Evolutionary conservation across 768 basidiomycete species (phyloP).

Genomic region (Mycena capillaripes): DNA sequence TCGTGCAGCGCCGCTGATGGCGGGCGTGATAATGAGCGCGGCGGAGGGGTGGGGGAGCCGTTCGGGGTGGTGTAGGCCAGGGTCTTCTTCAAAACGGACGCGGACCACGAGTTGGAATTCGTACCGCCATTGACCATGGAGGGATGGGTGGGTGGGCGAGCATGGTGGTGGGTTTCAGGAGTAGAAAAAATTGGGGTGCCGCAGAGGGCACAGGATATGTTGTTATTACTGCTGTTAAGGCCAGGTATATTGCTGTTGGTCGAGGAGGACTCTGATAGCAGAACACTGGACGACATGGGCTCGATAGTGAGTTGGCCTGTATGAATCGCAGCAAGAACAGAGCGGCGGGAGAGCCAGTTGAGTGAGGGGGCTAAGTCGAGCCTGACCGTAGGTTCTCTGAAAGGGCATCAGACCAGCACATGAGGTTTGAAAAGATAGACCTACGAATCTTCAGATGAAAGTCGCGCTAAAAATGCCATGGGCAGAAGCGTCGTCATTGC

Average conservation of each 20-base stretch:
- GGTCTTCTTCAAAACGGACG: slow-evolving; percentile 71
- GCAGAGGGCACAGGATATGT: slow-evolving; percentile 85
- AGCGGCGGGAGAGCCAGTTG: slow-evolving; percentile 93
- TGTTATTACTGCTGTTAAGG: slow-evolving; percentile 57
- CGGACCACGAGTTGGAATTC: slow-evolving; percentile 63
- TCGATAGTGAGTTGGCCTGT: slow-evolving; percentile 91
- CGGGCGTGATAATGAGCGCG: slow-evolving; percentile 42
- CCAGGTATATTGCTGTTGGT: slow-evolving; percentile 61
- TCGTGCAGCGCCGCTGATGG: slow-evolving; percentile 34
- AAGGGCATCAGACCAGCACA: slow-evolving; percentile 19
- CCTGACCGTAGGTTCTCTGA: slow-evolving; percentile 91
- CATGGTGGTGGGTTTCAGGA: slow-evolving; percentile 43
- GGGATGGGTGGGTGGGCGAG: slow-evolving; percentile 51
- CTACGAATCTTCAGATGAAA: slow-evolving; percentile 88
- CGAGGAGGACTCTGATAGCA: slow-evolving; percentile 68
- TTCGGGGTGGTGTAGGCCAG: slow-evolving; percentile 44
- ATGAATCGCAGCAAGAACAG: slow-evolving; percentile 88
- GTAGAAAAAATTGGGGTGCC: slow-evolving; percentile 69
- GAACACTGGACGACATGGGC: slow-evolving; percentile 75
- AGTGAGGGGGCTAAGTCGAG: slow-evolving; percentile 95
- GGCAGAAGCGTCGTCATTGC: slow-evolving; percentile 80
- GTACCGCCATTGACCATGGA: slow-evolving; percentile 45
- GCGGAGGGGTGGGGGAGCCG: slow-evolving; percentile 51
- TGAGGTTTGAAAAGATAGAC: slow-evolving; percentile 49
- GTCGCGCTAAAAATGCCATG: slow-evolving; percentile 82